These are phyloP conservation scores for Taphrina sp. DNA, from an alignment of 1,139 yeast species.

Conservation along the genomic window DNA sequence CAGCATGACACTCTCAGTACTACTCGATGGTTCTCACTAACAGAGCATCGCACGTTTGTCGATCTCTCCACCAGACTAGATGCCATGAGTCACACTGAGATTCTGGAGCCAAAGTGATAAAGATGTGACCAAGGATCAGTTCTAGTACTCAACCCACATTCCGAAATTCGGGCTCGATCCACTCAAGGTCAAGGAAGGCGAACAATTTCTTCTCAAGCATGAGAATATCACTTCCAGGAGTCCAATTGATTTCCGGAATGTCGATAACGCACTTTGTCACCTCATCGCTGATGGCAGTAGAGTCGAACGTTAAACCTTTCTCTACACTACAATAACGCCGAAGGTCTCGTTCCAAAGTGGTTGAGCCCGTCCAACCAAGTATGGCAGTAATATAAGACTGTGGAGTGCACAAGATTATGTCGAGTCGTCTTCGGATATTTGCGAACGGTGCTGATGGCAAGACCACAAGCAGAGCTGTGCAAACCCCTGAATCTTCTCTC, in stretches of 20 bases:
- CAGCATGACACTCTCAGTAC: too few species aligned
- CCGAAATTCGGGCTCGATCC: constrained; percentile 36
- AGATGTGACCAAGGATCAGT: too few species aligned
- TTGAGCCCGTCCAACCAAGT: constrained; percentile 39
- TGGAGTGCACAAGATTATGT: constrained; percentile 37
- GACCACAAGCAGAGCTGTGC: constrained; percentile 14
- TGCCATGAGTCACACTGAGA: too few species aligned
- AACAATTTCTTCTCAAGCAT: constrained; percentile 36
- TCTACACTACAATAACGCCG: constrained; percentile 26
- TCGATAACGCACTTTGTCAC: constrained; percentile 28
- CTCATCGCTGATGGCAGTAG: constrained; percentile 34
- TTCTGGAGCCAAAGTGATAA: too few species aligned
- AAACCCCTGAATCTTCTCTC: constrained; percentile 1
- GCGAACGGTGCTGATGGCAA: not conserved
- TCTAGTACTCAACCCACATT: too few species aligned
- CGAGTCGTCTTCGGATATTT: constrained; percentile 34
- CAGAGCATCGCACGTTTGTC: too few species aligned
- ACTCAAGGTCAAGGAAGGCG: constrained; percentile 33
- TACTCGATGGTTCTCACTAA: too few species aligned
- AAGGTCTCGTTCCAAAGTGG: constrained; percentile 38
- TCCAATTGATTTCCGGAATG: constrained; percentile 7
- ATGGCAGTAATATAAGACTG: constrained; percentile 36
- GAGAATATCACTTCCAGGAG: constrained; percentile 32
- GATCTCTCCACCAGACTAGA: too few species aligned
- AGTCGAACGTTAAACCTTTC: constrained; percentile 33